Base-by-base conservation (phyloP, 352 stramenopile species). In the Globisporangium nunn region DNA sequence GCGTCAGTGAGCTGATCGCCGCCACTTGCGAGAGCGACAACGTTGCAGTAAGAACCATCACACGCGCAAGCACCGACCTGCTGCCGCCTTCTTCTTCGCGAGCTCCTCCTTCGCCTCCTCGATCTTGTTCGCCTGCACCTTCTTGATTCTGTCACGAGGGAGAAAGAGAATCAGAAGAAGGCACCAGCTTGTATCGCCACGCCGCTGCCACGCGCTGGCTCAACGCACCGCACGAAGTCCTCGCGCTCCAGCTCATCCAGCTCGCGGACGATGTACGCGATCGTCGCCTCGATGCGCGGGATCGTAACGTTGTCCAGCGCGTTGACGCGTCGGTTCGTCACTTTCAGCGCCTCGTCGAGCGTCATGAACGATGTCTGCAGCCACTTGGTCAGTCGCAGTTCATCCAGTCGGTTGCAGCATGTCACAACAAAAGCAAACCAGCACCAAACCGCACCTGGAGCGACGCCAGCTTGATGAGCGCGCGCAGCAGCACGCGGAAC, bases 261-360 rank as follows among this genome's bases (percentile, higher is more conserved):
- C 68, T 99, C 97, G 65, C 94, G 78, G 48, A 85, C 83, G 69
- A 99, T 99, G 79, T 99, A 99, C 64, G 86, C 80, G 52, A 99
- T 95, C 17, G 96, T 97, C 29, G 73, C 84, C 71, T 98, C 91
- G 58, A 99, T 99, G 61, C 93, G 95, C 39, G 97, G 97, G 80
- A 99, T 98, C 46, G 97, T 99, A 30, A 99, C 81, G 69, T 99
- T 99, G 66, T 99, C 97, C 71, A 99, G 81, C 17, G 97, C 97
- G 75, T 99, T 99, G 49, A 99, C 97, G 74, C 97, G 93, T 59
- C 97, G 91, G 78, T 99, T 99, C 23, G 97, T 99, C 46, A 99
- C 88, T 75, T 98, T 98, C 46, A 98, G 67, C 14, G 97, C 97
- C 75, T 99, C 97, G 70, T 99, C 97, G 54, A 99, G 85, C 31